A percentile compares a stretch with the other conserved stretches of the same genome.
These are phyloP conservation scores for Cyathus striatus DNA, from an alignment of 768 basidiomycete genomes.

Conservation along the genomic window DNA sequence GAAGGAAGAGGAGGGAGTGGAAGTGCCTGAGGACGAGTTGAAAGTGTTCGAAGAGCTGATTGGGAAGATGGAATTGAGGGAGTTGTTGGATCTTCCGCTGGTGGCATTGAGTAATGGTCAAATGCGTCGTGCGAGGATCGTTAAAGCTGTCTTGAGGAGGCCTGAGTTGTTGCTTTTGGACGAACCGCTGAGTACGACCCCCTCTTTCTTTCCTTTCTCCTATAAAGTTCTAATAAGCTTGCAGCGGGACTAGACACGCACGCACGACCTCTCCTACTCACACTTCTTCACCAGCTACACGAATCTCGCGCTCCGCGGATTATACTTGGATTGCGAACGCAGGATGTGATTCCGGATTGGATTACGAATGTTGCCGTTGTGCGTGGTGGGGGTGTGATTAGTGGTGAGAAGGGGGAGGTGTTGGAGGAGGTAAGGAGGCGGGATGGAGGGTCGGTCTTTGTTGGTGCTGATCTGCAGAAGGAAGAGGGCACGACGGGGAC, in stretches of 20 bases:
- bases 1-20: neutral
- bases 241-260: constrained; percentile 73
- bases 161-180: constrained; percentile 84
- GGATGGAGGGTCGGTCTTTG: too few species aligned
- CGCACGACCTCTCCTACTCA: constrained; percentile 50
- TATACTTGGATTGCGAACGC: constrained; percentile 55
- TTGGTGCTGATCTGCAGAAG: too few species aligned
- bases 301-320: constrained; percentile 45
- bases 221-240: neutral
- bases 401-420: constrained; percentile 47
- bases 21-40: neutral
- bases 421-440: constrained; percentile 10
- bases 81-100: constrained; percentile 76
- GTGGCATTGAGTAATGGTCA: constrained; percentile 91
- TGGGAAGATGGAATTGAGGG: constrained; percentile 47
- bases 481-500: too few species aligned
- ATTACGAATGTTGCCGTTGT: constrained; percentile 64
- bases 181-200: constrained; percentile 76
- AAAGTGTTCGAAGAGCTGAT: constrained; percentile 49
- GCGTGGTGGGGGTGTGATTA: constrained; percentile 40
- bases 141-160: constrained; percentile 62
- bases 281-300: constrained; percentile 54
- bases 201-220: neutral
- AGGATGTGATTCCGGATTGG: constrained; percentile 72
- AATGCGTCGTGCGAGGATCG: constrained; percentile 79